These are phyloP conservation scores for Termitomyces sp. DNA, from an alignment of 768 basidiomycete genomes.

Conservation along the genomic window DNA sequence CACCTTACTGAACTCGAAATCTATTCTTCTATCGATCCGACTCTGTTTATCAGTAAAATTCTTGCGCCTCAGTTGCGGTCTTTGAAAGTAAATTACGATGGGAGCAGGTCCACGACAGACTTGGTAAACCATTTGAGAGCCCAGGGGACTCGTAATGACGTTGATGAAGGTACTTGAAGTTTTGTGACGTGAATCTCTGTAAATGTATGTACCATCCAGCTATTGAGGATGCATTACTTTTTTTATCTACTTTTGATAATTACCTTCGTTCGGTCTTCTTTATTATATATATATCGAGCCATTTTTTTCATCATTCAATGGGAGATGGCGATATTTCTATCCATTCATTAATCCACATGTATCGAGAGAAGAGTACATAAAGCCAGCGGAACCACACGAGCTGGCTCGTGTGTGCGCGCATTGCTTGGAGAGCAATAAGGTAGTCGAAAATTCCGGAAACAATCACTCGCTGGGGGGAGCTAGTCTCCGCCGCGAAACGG, in stretches of 20 bases:
- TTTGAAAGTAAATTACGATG: not conserved
- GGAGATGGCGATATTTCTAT: conserved; percentile 34
- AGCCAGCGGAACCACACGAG: conserved; percentile 88
- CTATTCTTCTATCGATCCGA: not conserved
- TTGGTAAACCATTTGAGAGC: too few species aligned
- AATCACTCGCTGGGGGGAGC: conserved; percentile 34
- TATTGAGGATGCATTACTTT: not conserved
- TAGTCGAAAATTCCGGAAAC: conserved; percentile 57
- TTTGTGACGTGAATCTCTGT: not conserved
- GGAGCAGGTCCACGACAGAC: too few species aligned
- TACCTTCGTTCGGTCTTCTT: not conserved
- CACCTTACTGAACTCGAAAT: not conserved
- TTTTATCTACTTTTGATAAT: not conserved
- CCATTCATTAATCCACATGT: conserved; percentile 94
- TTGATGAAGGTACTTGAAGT: too few species aligned
- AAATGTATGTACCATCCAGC: too few species aligned
- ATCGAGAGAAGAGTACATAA: conserved; percentile 73
- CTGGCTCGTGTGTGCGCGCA: conserved; percentile 70
- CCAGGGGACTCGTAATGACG: too few species aligned
- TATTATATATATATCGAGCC: not conserved
- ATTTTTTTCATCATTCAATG: not conserved
- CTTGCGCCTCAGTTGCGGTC: not conserved
- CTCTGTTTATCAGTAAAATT: not conserved
- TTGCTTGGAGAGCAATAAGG: conserved; percentile 53
- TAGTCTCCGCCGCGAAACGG: not conserved